Evolutionary conservation across 768 basidiomycete genomes (phyloP), one percentile per base, ranked within the genome.

Genomic region (Psilocybe tampanensis): DNA sequence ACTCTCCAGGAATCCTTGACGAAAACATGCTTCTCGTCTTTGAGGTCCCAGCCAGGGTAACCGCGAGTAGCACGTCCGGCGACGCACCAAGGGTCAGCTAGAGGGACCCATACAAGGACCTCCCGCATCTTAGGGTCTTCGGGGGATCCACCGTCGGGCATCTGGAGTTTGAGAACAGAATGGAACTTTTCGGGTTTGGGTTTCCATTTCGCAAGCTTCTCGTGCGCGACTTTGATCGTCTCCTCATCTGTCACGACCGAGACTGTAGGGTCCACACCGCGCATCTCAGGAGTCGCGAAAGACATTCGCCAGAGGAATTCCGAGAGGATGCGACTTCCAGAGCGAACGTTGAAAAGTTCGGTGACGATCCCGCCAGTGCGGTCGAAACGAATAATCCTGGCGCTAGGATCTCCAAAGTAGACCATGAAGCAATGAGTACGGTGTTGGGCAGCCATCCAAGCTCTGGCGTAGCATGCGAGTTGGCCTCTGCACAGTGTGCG

Each of bases 11-110:
- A 32, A 42, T 44, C 22, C 23, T 48, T 29, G 1, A 42, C 44
- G 52, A 70, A 72, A 7, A 65, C 64, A 8, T 66, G 43, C 41
- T 51, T 39, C 4, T 51, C 52, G 15, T 32, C 22, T 22, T 13
- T 36, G 12, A 49, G 23, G 42, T 65, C 59, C 6, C 52, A 62
- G 12, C 52, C 66, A 1, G 54, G 47, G 19, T 50, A 66, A 3
- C 56, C 60, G 6, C 67, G 64, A n/a, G 66, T 69, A 26, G 57
- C 56, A 11, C 66, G 57, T 13, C 65, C 61, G 6, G 60, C 44
- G 18, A 62, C 47, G 24, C 21, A 43, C 15, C 22, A 2, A n/a
- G 39, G 47, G 33, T 55, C 36, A 8, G 32, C 32, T 8, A 48
- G 26, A 2, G 53, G 18, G 2, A 21, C 11, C 44, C 24, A 54